Percentiles rank a stretch among this genome's conserved stretches.
Conservation (phyloP, 1,139 yeast genomes). For the Insectozyma bohioensis region DNA sequence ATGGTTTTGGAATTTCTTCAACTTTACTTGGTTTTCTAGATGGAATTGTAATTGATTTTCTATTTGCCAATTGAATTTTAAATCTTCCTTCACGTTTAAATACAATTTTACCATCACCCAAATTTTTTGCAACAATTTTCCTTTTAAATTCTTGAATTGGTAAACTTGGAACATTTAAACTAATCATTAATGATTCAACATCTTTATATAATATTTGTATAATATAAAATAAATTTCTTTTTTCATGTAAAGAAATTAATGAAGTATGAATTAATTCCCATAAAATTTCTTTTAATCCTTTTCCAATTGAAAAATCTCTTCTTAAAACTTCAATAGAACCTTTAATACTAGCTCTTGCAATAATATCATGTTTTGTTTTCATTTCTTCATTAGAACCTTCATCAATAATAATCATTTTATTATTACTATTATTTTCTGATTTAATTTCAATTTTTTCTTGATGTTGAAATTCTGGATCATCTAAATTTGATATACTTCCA, state of each 20-base stretch:
- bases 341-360: conserved; percentile 47
- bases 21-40: conserved; percentile 7
- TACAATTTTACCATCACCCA: conserved; percentile 47
- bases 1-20: conserved; percentile 6
- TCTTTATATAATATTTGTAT: conserved; percentile 67
- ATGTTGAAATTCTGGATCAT: conserved; percentile 57
- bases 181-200: conserved; percentile 59
- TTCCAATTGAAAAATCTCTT: conserved; percentile 63
- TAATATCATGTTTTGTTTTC: conserved; percentile 44
- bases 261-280: conserved; percentile 76
- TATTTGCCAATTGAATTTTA: conserved; percentile 38
- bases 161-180: conserved; percentile 60
- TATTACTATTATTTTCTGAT: conserved; percentile 15
- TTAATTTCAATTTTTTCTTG: conserved; percentile 24
- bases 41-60: conserved; percentile 15
- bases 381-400: conserved; percentile 47
- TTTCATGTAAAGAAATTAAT: conserved; percentile 55
- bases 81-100: conserved; percentile 46
- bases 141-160: conserved; percentile 51
- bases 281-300: conserved; percentile 55
- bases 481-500: conserved; percentile 55
- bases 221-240: conserved; percentile 63
- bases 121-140: conserved; percentile 57
- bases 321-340: conserved; percentile 71
- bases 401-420: conserved; percentile 48